Evolutionary conservation across 768 basidiomycete genomes (phyloP).

Genomic region (Phanerochaete carnosa): DNA sequence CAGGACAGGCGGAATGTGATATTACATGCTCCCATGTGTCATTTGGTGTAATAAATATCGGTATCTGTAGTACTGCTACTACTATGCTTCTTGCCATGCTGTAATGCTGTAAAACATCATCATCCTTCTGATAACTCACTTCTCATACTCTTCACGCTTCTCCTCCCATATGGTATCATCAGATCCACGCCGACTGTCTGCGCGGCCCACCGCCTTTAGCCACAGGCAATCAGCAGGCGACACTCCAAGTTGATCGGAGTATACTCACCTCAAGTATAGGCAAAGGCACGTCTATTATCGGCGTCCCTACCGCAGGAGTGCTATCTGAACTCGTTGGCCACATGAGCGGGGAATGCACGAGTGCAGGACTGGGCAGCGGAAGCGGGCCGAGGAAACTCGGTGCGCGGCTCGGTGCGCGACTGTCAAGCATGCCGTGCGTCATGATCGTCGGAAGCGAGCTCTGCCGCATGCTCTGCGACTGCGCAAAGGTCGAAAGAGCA

Average conservation of each 20-base stretch:
- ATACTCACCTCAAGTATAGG: neutral
- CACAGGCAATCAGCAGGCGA: too few species aligned
- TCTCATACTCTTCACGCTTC: neutral
- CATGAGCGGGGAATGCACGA: neutral
- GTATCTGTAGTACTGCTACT: too few species aligned
- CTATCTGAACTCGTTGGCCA: neutral
- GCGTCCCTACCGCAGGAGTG: neutral
- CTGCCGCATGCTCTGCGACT: neutral
- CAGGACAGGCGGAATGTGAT: too few species aligned
- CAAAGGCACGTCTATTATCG: neutral
- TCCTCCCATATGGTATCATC: neutral
- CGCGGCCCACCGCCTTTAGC: neutral
- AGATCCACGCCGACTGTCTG: neutral
- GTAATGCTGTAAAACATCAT: too few species aligned
- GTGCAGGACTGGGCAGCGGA: neutral
- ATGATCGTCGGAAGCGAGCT: slow-evolving; percentile 7
- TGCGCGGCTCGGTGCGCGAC: neutral
- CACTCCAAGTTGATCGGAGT: neutral
- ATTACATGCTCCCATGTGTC: too few species aligned
- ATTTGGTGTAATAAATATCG: too few species aligned
- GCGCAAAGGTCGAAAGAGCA: neutral
- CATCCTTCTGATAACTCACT: too few species aligned
- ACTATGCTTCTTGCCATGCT: too few species aligned
- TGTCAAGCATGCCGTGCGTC: neutral
- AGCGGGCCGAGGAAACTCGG: neutral